phyloP scores from a whole-genome alignment of 1,284 basidiomycete genomes.

The Tetrapyrgos nigripes region DNA sequence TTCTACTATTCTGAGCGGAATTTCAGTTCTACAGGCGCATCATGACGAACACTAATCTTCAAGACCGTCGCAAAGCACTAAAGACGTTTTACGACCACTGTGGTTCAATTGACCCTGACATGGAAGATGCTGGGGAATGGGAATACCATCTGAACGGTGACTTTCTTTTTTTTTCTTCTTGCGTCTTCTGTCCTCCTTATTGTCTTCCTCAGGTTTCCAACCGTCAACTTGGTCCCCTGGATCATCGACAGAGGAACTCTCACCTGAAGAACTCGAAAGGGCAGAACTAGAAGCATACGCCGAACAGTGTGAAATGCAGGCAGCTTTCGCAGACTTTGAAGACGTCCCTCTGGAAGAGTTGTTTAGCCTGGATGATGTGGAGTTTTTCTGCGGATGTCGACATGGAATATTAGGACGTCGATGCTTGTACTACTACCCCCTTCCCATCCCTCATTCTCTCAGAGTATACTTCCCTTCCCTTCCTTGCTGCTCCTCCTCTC shows the following conservation, averaged over 20 bases:
- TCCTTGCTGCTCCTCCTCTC: too few relatives aligned
- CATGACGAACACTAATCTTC: conserved; percentile 9
- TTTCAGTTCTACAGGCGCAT: conserved; percentile 12
- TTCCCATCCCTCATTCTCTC: too few relatives aligned
- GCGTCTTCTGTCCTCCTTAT: background rate
- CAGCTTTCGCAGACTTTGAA: conserved; percentile 57
- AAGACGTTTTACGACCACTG: conserved; percentile 14
- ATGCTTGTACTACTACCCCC: background rate
- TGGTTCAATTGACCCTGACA: conserved; percentile 19
- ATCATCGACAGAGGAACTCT: conserved; percentile 26
- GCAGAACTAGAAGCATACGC: conserved; percentile 68
- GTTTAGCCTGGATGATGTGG: conserved; percentile 40
- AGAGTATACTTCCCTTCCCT: too few relatives aligned
- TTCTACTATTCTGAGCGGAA: background rate
- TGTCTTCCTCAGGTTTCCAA: background rate
- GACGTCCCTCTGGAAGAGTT: conserved; percentile 48
- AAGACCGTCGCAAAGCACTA: conserved; percentile 11
- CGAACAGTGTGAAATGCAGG: conserved; percentile 50
- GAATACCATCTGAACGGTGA: conserved; percentile 12
- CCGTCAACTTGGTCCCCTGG: background rate
- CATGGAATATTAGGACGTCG: background rate
- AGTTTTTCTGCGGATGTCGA: conserved; percentile 16
- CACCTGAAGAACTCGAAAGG: conserved; percentile 55
- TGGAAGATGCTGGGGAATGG: conserved; percentile 14
- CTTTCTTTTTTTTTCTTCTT: background rate